Base-by-base conservation (phyloP, 495 filamentous ascomycete species). In the Penicillium soppii region DNA sequence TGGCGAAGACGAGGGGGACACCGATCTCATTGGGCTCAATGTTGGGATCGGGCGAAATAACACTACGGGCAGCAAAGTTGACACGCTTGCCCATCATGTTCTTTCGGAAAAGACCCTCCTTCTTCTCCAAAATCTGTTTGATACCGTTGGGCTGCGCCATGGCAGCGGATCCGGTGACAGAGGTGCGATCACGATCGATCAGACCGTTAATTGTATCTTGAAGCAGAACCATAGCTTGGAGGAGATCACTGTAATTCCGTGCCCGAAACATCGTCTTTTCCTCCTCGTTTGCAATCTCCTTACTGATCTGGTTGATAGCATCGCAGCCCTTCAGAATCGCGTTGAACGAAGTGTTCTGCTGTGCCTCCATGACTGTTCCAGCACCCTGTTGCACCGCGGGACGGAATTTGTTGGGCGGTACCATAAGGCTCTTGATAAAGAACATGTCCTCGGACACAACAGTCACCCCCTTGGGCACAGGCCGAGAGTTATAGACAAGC, bases 81-180 rank as follows among this genome's bases (percentile, higher is more conserved):
- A 99, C 95, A 73, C 95, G 89, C 75, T 99, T 99, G 40, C 95
- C 95, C 95, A 99, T 99, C 92, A 99, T 97, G 74, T 99, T 95
- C 79, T 92, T 97, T 58, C 95, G 79, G 77, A 99, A 97, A 40
- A 99, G 73, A 39, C 95, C 95, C 63, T 99, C 95, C 70, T 99
- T 99, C 79, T 97, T 97, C 71, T 99, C 95, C 13, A 99, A 80
- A 60, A 90, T 87, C 62, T 99, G 95, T 71, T 97, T 99, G 68
- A 99, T 95, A 50, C 95, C 95, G 33, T 70, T 75, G 2, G 74
- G 63, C 23, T 68, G 54, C 4, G 56, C 47, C 4, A 63, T 60
- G 4, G 66, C 61, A 7, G 89, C 89, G 4, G 79, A 70, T 7
- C 92, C 91, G 35, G 84, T 82, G 9, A 90, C 74, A 10, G 89